Evolutionary conservation across 306 rosid species (phyloP).

Genomic region (Lithocarpus polystachyus): DNA sequence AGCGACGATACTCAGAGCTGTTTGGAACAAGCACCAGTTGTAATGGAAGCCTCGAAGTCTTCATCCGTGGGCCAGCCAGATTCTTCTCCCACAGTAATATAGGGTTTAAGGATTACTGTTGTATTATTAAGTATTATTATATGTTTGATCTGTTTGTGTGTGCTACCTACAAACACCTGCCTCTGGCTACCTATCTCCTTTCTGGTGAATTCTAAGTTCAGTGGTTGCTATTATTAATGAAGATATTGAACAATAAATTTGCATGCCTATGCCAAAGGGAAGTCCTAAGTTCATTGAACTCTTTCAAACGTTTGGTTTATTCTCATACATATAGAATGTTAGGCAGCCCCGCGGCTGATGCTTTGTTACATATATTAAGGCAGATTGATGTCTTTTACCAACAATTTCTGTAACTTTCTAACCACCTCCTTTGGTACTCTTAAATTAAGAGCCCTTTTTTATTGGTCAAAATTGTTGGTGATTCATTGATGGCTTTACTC

Average conservation of each 20-base stretch:
- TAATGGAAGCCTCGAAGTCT: slow-evolving; percentile 75
- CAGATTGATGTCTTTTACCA: too few species aligned
- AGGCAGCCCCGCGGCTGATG: too few species aligned
- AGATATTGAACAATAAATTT: not conserved
- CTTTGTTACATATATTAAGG: too few species aligned
- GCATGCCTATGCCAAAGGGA: not conserved
- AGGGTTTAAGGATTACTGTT: slow-evolving; percentile 42
- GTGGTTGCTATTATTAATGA: not conserved
- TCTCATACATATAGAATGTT: too few species aligned
- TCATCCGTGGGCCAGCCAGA: slow-evolving; percentile 92
- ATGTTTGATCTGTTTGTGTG: slow-evolving; percentile 17
- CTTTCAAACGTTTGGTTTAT: too few species aligned
- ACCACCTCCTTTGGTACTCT: too few species aligned
- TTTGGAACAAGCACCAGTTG: slow-evolving; percentile 74
- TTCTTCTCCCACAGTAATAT: slow-evolving; percentile 67
- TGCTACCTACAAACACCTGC: slow-evolving; percentile 15
- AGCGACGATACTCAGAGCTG: slow-evolving; percentile 86
- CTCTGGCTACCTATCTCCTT: slow-evolving; percentile 7
- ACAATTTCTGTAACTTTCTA: too few species aligned
- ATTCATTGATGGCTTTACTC: too few species aligned
- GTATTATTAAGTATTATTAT: slow-evolving; percentile 14
- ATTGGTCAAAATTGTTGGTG: too few species aligned
- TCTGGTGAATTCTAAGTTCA: slow-evolving; percentile 24
- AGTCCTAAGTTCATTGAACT: not conserved
- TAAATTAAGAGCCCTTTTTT: too few species aligned